These are phyloP conservation scores for Blastomyces parvus DNA, from an alignment of 2,329 filamentous ascomycete species.

Conservation along the genomic window DNA sequence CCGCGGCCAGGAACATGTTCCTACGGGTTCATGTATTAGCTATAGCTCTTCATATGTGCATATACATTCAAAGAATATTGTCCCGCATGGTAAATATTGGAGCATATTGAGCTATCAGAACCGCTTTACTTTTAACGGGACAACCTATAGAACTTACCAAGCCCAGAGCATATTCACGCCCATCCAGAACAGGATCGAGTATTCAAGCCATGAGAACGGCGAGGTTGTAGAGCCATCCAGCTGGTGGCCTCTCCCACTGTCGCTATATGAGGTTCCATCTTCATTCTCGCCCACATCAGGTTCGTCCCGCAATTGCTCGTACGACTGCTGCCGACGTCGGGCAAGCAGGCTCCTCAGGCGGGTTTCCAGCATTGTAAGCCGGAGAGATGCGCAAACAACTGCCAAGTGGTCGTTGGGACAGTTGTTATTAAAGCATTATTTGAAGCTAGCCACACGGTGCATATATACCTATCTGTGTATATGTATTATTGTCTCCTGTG, in stretches of 20 bases:
- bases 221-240: constrained; percentile 1
- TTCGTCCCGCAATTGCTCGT: constrained; percentile 24
- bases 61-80: constrained; percentile 12
- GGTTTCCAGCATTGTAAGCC: constrained; percentile 23
- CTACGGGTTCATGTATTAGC: constrained; percentile 35
- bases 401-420: not conserved
- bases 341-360: constrained; percentile 28
- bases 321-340: constrained; percentile 23
- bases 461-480: not conserved
- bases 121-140: not conserved
- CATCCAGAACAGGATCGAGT: constrained; percentile 71
- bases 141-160: constrained; percentile 52
- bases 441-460: not conserved
- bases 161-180: constrained; percentile 96
- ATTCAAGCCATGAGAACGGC: constrained; percentile 74
- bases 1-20: constrained; percentile 97
- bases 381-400: not conserved
- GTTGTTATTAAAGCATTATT: not conserved
- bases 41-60: not conserved
- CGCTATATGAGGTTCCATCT: constrained; percentile 18
- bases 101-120: not conserved
- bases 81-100: not conserved
- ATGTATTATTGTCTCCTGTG: not conserved
- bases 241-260: not conserved
- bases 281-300: constrained; percentile 24